Evolutionary conservation across 495 filamentous ascomycete genomes (phyloP).

Genomic region (Penicillium roqueforti): DNA sequence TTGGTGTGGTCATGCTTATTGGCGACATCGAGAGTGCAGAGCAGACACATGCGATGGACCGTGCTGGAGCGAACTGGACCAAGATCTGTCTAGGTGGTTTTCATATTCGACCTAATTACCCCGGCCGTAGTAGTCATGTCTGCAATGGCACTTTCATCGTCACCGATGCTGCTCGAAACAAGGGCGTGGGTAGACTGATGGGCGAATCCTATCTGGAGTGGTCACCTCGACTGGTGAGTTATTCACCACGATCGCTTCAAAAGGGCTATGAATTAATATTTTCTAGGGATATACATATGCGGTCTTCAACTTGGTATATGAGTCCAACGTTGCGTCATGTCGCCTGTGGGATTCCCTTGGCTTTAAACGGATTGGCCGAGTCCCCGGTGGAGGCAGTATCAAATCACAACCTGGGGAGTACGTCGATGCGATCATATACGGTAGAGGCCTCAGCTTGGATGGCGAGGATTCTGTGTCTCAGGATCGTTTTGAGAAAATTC

Average conservation of each 20-base stretch:
- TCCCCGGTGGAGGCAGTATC: slow-evolving; percentile 83
- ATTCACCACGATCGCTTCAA: not conserved
- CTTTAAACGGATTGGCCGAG: slow-evolving; percentile 91
- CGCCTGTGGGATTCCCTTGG: slow-evolving; percentile 97
- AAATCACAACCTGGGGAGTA: slow-evolving; percentile 73
- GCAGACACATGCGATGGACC: slow-evolving; percentile 53
- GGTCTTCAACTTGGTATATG: slow-evolving; percentile 97
- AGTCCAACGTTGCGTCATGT: slow-evolving; percentile 92
- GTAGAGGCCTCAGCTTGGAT: slow-evolving; percentile 72
- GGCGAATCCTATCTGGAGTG: slow-evolving; percentile 92
- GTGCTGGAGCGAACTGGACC: slow-evolving; percentile 68
- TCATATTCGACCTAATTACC: slow-evolving; percentile 97
- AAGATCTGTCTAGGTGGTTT: slow-evolving; percentile 88
- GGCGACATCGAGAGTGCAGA: slow-evolving; percentile 68
- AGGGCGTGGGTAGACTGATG: slow-evolving; percentile 88
- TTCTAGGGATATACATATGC: slow-evolving; percentile 83
- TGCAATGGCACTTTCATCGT: slow-evolving; percentile 96
- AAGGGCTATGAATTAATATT: not conserved
- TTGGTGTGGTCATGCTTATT: slow-evolving; percentile 88
- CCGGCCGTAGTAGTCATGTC: slow-evolving; percentile 90
- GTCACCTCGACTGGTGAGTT: slow-evolving; percentile 76
- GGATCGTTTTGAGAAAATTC: slow-evolving; percentile 98
- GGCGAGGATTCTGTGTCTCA: slow-evolving; percentile 88
- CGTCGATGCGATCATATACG: slow-evolving; percentile 96
- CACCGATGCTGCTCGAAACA: slow-evolving; percentile 82